Evolutionary conservation across 1,284 basidiomycete species (phyloP).

Genomic region (Cutaneotrichosporon sp.): DNA sequence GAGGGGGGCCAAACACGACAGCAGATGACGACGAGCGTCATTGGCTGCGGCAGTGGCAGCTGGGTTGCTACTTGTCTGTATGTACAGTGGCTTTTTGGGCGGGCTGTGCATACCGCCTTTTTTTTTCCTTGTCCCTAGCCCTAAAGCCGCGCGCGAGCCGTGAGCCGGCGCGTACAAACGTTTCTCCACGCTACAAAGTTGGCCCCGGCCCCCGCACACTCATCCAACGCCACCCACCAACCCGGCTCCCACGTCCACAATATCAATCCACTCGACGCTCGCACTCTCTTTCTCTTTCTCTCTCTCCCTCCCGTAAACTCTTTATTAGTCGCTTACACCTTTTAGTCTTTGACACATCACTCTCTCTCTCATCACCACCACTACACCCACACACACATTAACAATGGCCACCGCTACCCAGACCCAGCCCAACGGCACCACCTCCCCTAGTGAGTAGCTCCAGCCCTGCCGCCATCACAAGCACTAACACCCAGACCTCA

Average conservation of each 20-base stretch:
- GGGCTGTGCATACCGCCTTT: too few species aligned
- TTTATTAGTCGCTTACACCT: not conserved
- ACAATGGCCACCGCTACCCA: conserved; percentile 17
- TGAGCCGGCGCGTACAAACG: too few species aligned
- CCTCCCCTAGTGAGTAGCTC: conserved; percentile 6
- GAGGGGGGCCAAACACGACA: too few species aligned
- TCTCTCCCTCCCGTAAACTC: not conserved
- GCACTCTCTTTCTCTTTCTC: conserved; percentile 1
- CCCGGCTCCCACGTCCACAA: not conserved
- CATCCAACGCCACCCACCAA: not conserved
- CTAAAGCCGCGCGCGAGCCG: too few species aligned
- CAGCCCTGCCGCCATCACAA: not conserved
- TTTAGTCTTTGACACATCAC: not conserved
- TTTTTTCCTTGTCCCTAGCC: too few species aligned
- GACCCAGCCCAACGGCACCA: conserved; percentile 18
- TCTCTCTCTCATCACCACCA: not conserved
- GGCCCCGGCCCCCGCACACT: too few species aligned
- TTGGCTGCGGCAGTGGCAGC: too few species aligned
- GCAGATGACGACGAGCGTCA: too few species aligned
- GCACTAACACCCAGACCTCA: conserved; percentile 33
- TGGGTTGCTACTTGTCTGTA: too few species aligned
- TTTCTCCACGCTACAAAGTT: too few species aligned
- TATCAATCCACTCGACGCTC: not conserved
- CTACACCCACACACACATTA: not conserved
- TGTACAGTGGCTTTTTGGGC: too few species aligned